Conservation (phyloP, 768 basidiomycete species). For the Galerina sulciceps region DNA sequence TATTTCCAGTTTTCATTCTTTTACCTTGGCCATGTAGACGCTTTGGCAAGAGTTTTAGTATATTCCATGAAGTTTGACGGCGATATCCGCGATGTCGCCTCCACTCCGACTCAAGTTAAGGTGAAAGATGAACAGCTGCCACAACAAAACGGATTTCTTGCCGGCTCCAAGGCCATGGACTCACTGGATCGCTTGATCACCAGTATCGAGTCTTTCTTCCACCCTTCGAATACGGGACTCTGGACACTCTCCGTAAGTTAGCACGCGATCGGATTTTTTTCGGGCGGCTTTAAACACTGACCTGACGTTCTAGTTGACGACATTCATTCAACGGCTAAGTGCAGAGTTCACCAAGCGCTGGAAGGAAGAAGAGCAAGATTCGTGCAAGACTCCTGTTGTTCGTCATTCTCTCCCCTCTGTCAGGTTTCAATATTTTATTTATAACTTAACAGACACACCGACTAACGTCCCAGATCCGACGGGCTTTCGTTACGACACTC, state of each 20-base stretch:
- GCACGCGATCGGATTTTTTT: background rate
- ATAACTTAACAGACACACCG: conserved; percentile 59
- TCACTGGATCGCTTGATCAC: conserved; percentile 87
- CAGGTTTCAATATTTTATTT: background rate
- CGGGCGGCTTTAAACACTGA: conserved; percentile 1
- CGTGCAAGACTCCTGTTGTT: conserved; percentile 82
- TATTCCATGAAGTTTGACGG: conserved; percentile 91
- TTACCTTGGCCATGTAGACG: conserved; percentile 46
- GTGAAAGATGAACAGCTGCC: conserved; percentile 29
- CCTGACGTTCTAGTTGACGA: conserved; percentile 51
- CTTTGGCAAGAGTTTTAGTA: conserved; percentile 83
- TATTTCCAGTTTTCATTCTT: background rate
- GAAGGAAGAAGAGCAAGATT: conserved; percentile 74
- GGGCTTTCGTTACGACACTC: conserved; percentile 79
- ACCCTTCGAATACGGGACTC: conserved; percentile 88
- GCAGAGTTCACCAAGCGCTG: conserved; percentile 81
- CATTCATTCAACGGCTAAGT: conserved; percentile 72
- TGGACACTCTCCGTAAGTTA: conserved; percentile 70
- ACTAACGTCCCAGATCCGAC: conserved; percentile 80
- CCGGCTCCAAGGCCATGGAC: conserved; percentile 87
- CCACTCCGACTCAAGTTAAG: conserved; percentile 25
- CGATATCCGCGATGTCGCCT: conserved; percentile 49
- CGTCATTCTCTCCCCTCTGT: conserved; percentile 19
- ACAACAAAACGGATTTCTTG: conserved; percentile 60
- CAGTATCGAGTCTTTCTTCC: conserved; percentile 93